Evolutionary conservation across 169 alveolate genomes (phyloP).

Genomic region (Plasmodium malariae): DNA sequence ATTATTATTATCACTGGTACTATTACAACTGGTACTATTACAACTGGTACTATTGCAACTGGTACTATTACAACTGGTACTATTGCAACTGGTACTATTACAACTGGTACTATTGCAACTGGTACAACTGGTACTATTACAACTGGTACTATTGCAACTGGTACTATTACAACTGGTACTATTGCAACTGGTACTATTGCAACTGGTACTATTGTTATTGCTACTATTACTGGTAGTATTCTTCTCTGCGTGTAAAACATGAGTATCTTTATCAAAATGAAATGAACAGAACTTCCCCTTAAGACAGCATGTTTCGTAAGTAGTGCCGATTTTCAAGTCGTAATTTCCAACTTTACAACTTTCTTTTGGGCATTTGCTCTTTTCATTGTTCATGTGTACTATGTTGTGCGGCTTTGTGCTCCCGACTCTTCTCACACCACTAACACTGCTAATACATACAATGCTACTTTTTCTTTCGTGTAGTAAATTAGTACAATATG

Average conservation of each 20-base stretch:
- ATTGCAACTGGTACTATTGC: too few relatives aligned
- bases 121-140: too few relatives aligned
- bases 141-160: too few relatives aligned
- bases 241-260: neutral
- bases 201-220: too few relatives aligned
- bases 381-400: constrained; percentile 7
- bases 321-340: neutral
- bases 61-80: too few relatives aligned
- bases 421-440: neutral
- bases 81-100: too few relatives aligned
- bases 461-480: neutral
- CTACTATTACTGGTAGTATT: too few relatives aligned
- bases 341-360: neutral
- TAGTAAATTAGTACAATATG: neutral
- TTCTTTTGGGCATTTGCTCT: neutral
- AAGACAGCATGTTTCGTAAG: neutral
- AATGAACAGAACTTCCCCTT: neutral
- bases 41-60: too few relatives aligned
- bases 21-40: too few relatives aligned
- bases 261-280: neutral
- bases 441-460: neutral
- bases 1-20: too few relatives aligned
- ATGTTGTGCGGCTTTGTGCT: neutral
- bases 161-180: too few relatives aligned
- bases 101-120: too few relatives aligned